A percentile compares a stretch with the other conserved stretches of the same genome.
phyloP scores from a whole-genome alignment of 768 basidiomycete species.

The Lentinula guzmanii region DNA sequence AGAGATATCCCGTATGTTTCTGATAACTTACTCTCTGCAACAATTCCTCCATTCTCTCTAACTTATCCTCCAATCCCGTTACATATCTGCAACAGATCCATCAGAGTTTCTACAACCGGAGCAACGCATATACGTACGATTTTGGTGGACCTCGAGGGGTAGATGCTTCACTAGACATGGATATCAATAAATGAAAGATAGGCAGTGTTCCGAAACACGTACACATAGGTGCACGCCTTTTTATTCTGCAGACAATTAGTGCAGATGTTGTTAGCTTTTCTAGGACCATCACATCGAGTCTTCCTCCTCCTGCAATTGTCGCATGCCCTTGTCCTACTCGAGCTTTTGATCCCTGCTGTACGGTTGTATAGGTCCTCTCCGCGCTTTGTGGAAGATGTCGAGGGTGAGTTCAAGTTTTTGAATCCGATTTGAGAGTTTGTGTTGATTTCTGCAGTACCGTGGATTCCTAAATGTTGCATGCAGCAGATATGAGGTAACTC shows the following conservation, averaged over 20 bases:
- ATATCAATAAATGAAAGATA: neutral
- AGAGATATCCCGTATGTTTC: neutral
- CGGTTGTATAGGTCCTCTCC: neutral
- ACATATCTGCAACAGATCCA: constrained; percentile 37
- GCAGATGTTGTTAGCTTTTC: constrained; percentile 43
- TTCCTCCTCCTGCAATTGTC: constrained; percentile 55
- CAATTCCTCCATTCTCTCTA: constrained; percentile 51
- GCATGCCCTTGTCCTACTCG: constrained; percentile 51
- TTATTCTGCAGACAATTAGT: constrained; percentile 49
- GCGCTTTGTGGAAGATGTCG: neutral
- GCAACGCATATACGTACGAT: constrained; percentile 37
- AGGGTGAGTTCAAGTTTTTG: neutral
- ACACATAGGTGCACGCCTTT: constrained; percentile 59
- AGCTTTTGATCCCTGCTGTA: constrained; percentile 22
- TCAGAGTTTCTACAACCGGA: neutral
- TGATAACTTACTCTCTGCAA: constrained; percentile 38
- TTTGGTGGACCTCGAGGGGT: constrained; percentile 65
- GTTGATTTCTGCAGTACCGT: neutral
- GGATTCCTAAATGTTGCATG: neutral
- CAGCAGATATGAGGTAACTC: neutral
- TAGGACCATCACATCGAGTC: constrained; percentile 56
- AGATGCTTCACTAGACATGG: constrained; percentile 44
- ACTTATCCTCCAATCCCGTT: constrained; percentile 49
- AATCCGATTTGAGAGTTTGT: neutral
- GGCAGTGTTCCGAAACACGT: constrained; percentile 15